phyloP scores from a whole-genome alignment of 208 protist genomes.

The Leishmania mexicana region DNA sequence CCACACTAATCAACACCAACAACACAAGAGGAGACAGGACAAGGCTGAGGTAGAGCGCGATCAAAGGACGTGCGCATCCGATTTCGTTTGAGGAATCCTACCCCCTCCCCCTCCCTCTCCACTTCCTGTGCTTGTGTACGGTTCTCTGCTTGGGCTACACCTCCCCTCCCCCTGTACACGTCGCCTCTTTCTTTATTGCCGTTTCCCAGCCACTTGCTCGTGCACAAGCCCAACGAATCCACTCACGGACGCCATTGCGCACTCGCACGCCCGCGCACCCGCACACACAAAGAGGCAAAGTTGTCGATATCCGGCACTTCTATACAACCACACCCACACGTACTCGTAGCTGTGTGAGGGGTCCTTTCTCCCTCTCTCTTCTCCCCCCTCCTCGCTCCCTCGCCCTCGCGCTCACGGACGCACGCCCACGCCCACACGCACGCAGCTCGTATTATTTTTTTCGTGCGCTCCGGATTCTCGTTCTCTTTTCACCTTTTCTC shows the following conservation, averaged over 20 bases:
- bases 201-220: neutral
- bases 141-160: neutral
- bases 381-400: neutral
- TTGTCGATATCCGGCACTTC: neutral
- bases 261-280: neutral
- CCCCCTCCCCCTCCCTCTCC: neutral
- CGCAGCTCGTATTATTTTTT: neutral
- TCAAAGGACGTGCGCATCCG: neutral
- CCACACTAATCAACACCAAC: neutral
- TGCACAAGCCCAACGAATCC: neutral
- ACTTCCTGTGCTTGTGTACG: neutral
- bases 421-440: neutral
- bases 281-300: neutral
- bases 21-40: neutral
- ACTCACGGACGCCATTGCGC: neutral
- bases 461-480: neutral
- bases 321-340: neutral
- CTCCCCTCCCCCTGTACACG: neutral
- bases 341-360: neutral
- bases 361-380: constrained; percentile 7
- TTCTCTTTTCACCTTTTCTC: constrained; percentile 3
- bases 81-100: neutral
- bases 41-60: neutral
- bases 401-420: neutral
- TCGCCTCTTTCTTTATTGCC: neutral